Percentiles rank a stretch among this genome's conserved stretches.
Evolutionary conservation across 176 grass and related monocot species (phyloP).

Genomic region (Echinochloa phyllopogon): DNA sequence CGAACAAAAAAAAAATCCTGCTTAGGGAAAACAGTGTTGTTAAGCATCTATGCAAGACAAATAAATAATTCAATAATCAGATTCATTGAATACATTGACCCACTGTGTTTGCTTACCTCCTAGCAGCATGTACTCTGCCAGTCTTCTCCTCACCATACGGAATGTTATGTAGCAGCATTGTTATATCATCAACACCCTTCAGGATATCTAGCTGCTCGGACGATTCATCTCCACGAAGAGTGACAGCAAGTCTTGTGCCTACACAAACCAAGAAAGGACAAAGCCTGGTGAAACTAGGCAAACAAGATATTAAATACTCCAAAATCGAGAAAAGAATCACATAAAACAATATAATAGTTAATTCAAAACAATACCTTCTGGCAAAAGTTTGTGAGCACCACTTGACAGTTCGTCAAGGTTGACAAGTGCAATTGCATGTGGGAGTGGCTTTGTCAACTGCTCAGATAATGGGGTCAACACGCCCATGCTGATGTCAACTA

Average conservation of each 20-base stretch:
- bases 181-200: slow-evolving; percentile 81
- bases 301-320: neutral
- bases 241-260: slow-evolving; percentile 93
- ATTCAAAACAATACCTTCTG: slow-evolving; percentile 69
- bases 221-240: slow-evolving; percentile 77
- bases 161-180: slow-evolving; percentile 82
- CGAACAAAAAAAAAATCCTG: neutral
- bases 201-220: slow-evolving; percentile 72
- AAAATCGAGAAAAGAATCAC: neutral
- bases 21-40: neutral
- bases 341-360: slow-evolving; percentile 26
- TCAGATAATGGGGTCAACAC: slow-evolving; percentile 81
- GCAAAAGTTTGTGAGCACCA: slow-evolving; percentile 86
- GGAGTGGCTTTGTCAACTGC: slow-evolving; percentile 88
- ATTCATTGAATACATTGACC: neutral
- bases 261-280: slow-evolving; percentile 24
- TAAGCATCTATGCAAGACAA: slow-evolving; percentile 20
- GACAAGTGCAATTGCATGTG: slow-evolving; percentile 84
- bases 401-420: slow-evolving; percentile 85
- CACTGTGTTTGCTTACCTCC: slow-evolving; percentile 62
- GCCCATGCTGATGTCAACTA: slow-evolving; percentile 95
- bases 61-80: neutral
- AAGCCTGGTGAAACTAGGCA: slow-evolving; percentile 34
- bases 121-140: slow-evolving; percentile 82
- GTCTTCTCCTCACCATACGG: slow-evolving; percentile 78